Conservation (phyloP, 1,284 basidiomycete genomes). For the Trametes versicolor region DNA sequence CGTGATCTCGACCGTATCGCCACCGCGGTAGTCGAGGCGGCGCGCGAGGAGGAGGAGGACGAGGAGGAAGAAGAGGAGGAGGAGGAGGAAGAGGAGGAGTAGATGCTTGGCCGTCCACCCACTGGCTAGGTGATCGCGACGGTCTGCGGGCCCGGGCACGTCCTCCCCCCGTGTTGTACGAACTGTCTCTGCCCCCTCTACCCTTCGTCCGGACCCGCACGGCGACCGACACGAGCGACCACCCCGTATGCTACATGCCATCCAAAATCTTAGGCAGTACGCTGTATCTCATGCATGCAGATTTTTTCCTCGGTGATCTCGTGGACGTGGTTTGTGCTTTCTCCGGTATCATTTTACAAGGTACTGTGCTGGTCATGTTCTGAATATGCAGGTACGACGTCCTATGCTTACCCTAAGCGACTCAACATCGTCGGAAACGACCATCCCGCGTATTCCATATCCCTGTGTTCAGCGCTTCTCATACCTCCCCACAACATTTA, state of each 20-base stretch:
- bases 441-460: neutral
- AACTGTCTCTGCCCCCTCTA: slow-evolving; percentile 18
- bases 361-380: neutral
- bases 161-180: slow-evolving; percentile 28
- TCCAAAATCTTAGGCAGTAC: slow-evolving; percentile 40
- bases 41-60: slow-evolving; percentile 86
- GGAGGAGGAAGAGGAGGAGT: slow-evolving; percentile 68
- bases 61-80: slow-evolving; percentile 90
- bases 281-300: slow-evolving; percentile 33
- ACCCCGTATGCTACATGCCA: slow-evolving; percentile 41
- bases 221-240: slow-evolving; percentile 28
- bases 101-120: slow-evolving; percentile 36
- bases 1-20: slow-evolving; percentile 99
- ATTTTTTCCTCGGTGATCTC: slow-evolving; percentile 15
- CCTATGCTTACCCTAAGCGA: too few relatives aligned
- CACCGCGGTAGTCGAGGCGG: slow-evolving; percentile 92
- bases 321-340: slow-evolving; percentile 2
- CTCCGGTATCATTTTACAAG: neutral
- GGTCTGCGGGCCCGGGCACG: slow-evolving; percentile 26
- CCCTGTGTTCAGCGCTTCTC: too few relatives aligned
- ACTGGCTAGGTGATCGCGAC: slow-evolving; percentile 22
- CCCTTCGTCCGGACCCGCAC: slow-evolving; percentile 17
- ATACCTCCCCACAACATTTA: too few relatives aligned
- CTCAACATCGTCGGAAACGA: neutral
- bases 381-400: neutral